Evolutionary conservation across 2,329 filamentous ascomycete species (phyloP), one percentile per base, ranked within the genome.

Genomic region (Aspergillus ochraceoroseus): DNA sequence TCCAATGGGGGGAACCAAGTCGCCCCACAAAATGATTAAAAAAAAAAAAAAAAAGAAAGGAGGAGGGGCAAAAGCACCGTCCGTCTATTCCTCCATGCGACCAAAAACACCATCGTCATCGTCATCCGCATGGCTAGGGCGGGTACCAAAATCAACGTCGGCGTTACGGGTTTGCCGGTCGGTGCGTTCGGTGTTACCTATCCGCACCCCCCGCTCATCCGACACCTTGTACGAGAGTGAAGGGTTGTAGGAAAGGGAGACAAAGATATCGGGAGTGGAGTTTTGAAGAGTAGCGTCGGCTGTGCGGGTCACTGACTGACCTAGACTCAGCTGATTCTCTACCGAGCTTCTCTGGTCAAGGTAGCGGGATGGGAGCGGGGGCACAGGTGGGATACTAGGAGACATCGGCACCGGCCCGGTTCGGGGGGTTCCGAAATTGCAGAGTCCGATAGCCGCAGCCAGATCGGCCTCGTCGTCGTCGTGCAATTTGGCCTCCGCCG

Each of bases 41-140:
- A 13, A 25, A 37, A 30, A n/a, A 14, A 28, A 18, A 32, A 32
- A n/a, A 37, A 18, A 27, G 15, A n/a, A 17, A 17, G 17, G 12
- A 17, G 22, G 15, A n/a, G 13, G 12, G 17, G 12, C 12, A 19
- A 27, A 19, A 25, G 12, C 14, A 23, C 4, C 11, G 12, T 17
- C 19, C 23, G n/a, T 69, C 65, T 74, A 92, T 66, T 94, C 87
- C 68, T 98, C 92, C 90, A 96, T 96, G 53, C 80, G 80, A 42
- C 89, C 89, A 71, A 98, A 98, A 56, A 96, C 85, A 59, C 89
- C 89, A 52, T 95, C 89, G 52, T 96, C 90, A 48, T 94, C 88
- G 55, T 95, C 89, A 55, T 94, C 86, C 63, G 81, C 83, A 47
- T 83, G 77, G 35, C 77, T 77, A 11, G 57, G 47, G 27, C 59